A percentile compares a stretch with the other conserved stretches of the same genome.
Conservation (phyloP, 345 rosid genomes). For the Pistacia atlantica region DNA sequence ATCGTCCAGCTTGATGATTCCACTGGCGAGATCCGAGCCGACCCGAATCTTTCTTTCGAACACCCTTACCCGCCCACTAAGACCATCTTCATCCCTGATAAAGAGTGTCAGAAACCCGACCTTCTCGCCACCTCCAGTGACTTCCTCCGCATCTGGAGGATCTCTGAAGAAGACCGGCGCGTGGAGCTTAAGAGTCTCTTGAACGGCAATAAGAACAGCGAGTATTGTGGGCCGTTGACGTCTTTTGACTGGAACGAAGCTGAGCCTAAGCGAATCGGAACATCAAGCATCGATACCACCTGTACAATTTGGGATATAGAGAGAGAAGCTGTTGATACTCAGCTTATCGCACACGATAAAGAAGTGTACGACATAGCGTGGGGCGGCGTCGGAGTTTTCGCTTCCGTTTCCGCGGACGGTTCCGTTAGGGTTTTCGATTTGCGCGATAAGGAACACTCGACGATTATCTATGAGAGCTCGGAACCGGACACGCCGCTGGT, state of each 20-base stretch:
- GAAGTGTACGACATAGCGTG: conserved; percentile 98
- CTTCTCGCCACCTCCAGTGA: conserved; percentile 94
- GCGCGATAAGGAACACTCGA: conserved; percentile 90
- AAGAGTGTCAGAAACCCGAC: conserved; percentile 85
- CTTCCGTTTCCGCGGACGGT: conserved; percentile 92
- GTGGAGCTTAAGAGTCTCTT: conserved; percentile 76
- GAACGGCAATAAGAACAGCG: conserved; percentile 87
- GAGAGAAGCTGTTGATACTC: conserved; percentile 86
- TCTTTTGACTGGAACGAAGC: conserved; percentile 98
- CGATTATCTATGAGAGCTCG: conserved; percentile 90
- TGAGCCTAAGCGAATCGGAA: conserved; percentile 87
- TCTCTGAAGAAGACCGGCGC: conserved; percentile 64
- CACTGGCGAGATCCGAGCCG: conserved; percentile 92
- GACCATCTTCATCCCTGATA: conserved; percentile 88
- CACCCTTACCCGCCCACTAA: conserved; percentile 94
- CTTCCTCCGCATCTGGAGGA: conserved; percentile 87
- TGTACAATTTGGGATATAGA: conserved; percentile 98
- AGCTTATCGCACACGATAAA: conserved; percentile 94
- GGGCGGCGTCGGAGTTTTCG: conserved; percentile 96
- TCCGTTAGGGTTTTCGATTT: conserved; percentile 88
- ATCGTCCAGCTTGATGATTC: conserved; percentile 95
- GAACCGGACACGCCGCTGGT: conserved; percentile 93
- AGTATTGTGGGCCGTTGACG: conserved; percentile 87
- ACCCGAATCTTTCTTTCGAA: conserved; percentile 84
- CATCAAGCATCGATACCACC: conserved; percentile 90